Percentiles rank a stretch among this genome's conserved stretches.
Conservation (phyloP, 345 rosid genomes). For the Reutealis trisperma region DNA sequence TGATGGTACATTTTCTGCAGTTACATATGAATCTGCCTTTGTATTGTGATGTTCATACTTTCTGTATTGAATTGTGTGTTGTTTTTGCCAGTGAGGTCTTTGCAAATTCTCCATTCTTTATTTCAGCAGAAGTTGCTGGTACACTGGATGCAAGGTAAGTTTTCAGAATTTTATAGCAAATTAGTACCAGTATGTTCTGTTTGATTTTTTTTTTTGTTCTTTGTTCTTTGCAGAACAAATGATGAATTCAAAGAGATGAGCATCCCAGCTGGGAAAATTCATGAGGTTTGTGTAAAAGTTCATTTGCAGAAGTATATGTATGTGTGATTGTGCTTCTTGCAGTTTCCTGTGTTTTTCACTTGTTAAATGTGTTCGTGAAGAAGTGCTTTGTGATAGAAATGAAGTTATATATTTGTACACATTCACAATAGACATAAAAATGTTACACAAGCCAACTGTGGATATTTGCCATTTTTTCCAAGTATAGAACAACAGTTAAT, state of each 20-base stretch:
- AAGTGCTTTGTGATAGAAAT: background rate
- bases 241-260: constrained; percentile 87
- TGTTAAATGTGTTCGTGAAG: background rate
- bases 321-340: background rate
- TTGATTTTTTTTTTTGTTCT: constrained; percentile 22
- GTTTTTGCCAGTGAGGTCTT: constrained; percentile 70
- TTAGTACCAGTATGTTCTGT: constrained; percentile 17
- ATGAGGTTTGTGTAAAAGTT: constrained; percentile 58
- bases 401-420: background rate
- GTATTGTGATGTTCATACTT: background rate
- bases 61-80: constrained; percentile 17
- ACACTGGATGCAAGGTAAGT: constrained; percentile 60
- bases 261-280: constrained; percentile 72
- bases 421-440: background rate
- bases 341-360: background rate
- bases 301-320: constrained; percentile 4
- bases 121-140: constrained; percentile 85
- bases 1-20: background rate
- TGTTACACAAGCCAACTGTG: background rate
- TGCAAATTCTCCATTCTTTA: constrained; percentile 89
- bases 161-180: constrained; percentile 20
- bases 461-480: background rate
- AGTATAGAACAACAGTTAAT: background rate
- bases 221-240: constrained; percentile 51
- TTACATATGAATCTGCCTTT: constrained; percentile 1